These are phyloP conservation scores for Sugiyamaella marilandica DNA, from an alignment of 805 yeast genomes.

Conservation along the genomic window DNA sequence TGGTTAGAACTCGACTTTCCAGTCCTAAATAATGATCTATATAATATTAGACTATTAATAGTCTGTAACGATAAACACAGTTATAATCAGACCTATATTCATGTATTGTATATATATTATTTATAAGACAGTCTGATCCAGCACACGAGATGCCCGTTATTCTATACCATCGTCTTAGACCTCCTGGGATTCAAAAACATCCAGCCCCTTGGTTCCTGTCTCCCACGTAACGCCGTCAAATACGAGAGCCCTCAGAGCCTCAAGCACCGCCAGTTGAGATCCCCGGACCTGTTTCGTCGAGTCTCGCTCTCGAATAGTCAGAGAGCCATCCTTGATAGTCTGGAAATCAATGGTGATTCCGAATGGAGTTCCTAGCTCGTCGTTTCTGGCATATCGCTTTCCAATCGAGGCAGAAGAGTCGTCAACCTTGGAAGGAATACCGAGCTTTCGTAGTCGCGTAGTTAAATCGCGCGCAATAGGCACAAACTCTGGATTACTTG, in stretches of 20 bases:
- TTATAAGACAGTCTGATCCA: no score
- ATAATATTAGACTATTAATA: no score
- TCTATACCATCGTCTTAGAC: slow-evolving; percentile 30
- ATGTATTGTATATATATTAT: no score
- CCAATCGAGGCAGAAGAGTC: slow-evolving; percentile 97
- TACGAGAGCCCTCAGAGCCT: slow-evolving; percentile 67
- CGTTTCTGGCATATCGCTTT: slow-evolving; percentile 96
- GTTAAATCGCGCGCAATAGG: slow-evolving; percentile 72
- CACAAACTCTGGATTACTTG: slow-evolving; percentile 71
- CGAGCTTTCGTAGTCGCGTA: slow-evolving; percentile 64
- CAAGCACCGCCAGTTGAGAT: slow-evolving; percentile 61
- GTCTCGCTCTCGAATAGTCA: slow-evolving; percentile 96
- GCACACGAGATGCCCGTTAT: no score
- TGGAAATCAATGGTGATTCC: slow-evolving; percentile 97
- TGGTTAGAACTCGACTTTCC: no score
- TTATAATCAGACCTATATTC: no score
- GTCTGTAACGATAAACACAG: no score
- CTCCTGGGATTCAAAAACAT: slow-evolving; percentile 67
- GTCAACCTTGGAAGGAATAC: slow-evolving; percentile 92
- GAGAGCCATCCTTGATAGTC: slow-evolving; percentile 77
- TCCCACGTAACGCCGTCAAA: slow-evolving; percentile 75
- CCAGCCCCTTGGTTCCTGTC: slow-evolving; percentile 71
- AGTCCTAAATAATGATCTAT: no score
- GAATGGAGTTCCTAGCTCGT: slow-evolving; percentile 97
- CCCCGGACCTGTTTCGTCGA: slow-evolving; percentile 97